Base-by-base conservation (phyloP, 352 stramenopile genomes). In the Globisporangium polare region DNA sequence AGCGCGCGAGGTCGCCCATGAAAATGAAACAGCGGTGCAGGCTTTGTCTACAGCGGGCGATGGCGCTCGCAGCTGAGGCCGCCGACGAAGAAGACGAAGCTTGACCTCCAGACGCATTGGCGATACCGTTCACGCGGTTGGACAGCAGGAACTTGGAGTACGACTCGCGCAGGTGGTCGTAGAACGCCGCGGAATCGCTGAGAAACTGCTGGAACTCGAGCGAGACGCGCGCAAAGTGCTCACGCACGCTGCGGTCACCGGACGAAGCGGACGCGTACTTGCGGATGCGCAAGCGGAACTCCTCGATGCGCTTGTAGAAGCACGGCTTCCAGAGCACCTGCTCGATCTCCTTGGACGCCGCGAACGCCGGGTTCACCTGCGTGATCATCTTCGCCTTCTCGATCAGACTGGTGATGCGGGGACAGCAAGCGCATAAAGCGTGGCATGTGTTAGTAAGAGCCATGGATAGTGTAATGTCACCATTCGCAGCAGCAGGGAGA, bases 221-320 rank as follows among this genome's bases (percentile, higher is more conserved):
- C 29, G 80, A 92, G 15, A 90, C 81, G 54, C 77, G 81, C 43
- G 80, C 66, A 46, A 96, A 95, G 62, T 91, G 85, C 54, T 90
- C 85, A 26, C 85, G 86, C 18, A 94, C 69, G 42, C 67, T 73
- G 31, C 78, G 80, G 54, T 95, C 88, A 9, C 70, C 70, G 2
- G 82, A 66, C 4, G 81, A 78, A 18, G 86, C 82, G 6, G 83
- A 70, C n/a, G 80, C 83, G 65, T 94, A 94, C 65, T 95, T 95
- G 66, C 87, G 85, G 49, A 96, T 91, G 58, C 83, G 82, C 9
- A 80, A 84, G 9, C 88, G 87, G 56, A 96, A 96, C 60, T 92
- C 83, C 58, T 94, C 89, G 56, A 97, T 97, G 66, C 87, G 80
- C 60, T 92, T 92, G 68, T 97, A 97, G 62, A 95, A 95, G 66